Evolutionary conservation across 163 green algal genomes (phyloP), one percentile per base, ranked within the genome.

Genomic region (Scenedesmus sp.): DNA sequence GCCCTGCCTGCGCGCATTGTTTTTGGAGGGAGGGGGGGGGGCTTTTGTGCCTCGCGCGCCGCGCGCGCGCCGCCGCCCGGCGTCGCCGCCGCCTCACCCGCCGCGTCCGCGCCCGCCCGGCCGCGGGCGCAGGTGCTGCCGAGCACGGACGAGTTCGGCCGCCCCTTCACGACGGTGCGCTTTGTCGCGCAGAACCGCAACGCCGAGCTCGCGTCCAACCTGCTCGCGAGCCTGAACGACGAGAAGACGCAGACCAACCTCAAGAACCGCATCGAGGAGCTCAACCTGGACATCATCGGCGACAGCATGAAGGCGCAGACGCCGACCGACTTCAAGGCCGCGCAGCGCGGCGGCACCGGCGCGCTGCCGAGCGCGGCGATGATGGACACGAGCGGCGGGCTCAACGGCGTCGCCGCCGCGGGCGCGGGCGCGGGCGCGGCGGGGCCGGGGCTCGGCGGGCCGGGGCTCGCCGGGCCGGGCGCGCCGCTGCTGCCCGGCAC

Each of bases 221-320:
- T 80, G 18, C 47, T 77, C 34, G n/a, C 54, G 7, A 60, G 34
- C 1, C 69, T 77, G 13, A 77, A 77, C 36, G 58, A 80, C 15
- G 58, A 80, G 58, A 71, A 71, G 45, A 63, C 45, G 5, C 58
- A 80, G 18, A 63, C 44, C 29, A 80, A 63, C 45, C n/a, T 80
- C n/a, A 80, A 80, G 39, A 80, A 80, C 58, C 48, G 60, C n/a
- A 63, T 71, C 54, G 71, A 80, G 29, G 60, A 80, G 45, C 24
- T 80, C 5, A 36, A 44, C n/a, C 44, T 80, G 29, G 71, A 80
- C 58, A 24, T 80, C 39, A 80, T 80, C 17, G 71, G 71, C 1
- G 58, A 80, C 58, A 64, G 22, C 58, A 72, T 80, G 71, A 71
- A 64, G 47, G 71, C 71, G n/a, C 71, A 80, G 47, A 72, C 71